These are phyloP conservation scores for Falciphora oryzae DNA, from an alignment of 2,329 filamentous ascomycete genomes.

Conservation along the genomic window DNA sequence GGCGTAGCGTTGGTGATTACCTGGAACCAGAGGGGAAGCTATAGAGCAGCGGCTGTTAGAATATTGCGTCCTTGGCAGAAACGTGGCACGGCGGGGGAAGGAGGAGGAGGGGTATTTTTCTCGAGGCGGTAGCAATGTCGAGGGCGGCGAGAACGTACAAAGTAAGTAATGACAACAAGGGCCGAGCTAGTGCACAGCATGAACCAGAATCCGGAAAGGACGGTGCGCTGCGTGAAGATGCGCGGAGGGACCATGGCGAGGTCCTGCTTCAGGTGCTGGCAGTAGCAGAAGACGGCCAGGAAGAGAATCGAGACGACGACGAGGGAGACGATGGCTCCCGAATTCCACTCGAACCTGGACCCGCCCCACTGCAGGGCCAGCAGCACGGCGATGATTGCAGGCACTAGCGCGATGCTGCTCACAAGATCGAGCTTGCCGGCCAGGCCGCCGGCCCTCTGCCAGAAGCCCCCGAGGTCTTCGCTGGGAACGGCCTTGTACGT, in stretches of 20 bases:
- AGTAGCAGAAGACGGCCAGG: constrained; percentile 5
- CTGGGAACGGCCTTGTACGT: constrained; percentile 3
- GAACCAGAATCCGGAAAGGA: constrained; percentile 28
- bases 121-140: neutral
- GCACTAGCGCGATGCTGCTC: constrained; percentile 13
- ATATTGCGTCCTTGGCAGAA: constrained; percentile 4
- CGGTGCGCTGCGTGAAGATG: constrained; percentile 35
- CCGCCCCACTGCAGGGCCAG: constrained; percentile 44
- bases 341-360: constrained; percentile 32
- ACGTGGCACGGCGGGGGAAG: neutral
- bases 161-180: constrained; percentile 12
- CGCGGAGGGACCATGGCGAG: constrained; percentile 34
- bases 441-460: constrained; percentile 33
- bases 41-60: constrained; percentile 14
- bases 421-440: constrained; percentile 29
- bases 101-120: neutral
- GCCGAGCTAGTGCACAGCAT: constrained; percentile 26
- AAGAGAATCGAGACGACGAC: constrained; percentile 26
- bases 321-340: constrained; percentile 31
- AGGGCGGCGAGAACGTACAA: constrained; percentile 17
- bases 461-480: constrained; percentile 17
- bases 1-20: constrained; percentile 35
- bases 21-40: constrained; percentile 47
- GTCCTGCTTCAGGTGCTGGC: constrained; percentile 7
- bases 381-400: constrained; percentile 36